phyloP scores from a whole-genome alignment of 257 asterid species.

The Solanum paucissectum region DNA sequence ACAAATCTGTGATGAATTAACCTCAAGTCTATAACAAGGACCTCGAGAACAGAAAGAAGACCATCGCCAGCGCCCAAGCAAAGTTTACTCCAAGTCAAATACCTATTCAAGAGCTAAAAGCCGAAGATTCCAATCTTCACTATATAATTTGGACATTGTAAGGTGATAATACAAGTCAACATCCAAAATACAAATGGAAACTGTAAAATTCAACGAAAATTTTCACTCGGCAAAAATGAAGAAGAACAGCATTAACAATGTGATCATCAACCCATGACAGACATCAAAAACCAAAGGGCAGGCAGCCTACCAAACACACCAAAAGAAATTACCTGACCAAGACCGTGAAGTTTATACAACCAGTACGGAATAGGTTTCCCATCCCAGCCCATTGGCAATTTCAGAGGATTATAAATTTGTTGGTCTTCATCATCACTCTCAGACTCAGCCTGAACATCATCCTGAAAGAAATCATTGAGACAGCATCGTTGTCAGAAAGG shows the following conservation, averaged over 20 bases:
- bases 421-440: slow-evolving; percentile 98
- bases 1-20: not conserved
- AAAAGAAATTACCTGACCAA: slow-evolving; percentile 77
- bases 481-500: not conserved
- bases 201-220: not conserved
- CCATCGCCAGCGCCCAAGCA: not conserved
- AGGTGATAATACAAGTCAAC: not conserved
- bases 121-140: not conserved
- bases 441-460: slow-evolving; percentile 76
- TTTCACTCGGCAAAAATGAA: not conserved
- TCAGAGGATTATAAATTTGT: slow-evolving; percentile 96
- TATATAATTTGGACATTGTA: not conserved
- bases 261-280: not conserved
- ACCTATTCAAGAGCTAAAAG: not conserved
- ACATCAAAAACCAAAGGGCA: not conserved
- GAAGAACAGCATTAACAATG: not conserved
- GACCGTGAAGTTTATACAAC: slow-evolving; percentile 98
- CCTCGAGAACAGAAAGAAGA: not conserved
- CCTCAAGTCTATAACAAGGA: not conserved
- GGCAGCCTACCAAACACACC: not conserved
- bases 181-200: not conserved
- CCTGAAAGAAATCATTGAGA: slow-evolving; percentile 36
- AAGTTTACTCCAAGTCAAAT: not conserved
- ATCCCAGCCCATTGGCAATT: slow-evolving; percentile 97
- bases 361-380: slow-evolving; percentile 99